Conservation (phyloP, 352 stramenopile species). For the Phytophthora cajani region DNA sequence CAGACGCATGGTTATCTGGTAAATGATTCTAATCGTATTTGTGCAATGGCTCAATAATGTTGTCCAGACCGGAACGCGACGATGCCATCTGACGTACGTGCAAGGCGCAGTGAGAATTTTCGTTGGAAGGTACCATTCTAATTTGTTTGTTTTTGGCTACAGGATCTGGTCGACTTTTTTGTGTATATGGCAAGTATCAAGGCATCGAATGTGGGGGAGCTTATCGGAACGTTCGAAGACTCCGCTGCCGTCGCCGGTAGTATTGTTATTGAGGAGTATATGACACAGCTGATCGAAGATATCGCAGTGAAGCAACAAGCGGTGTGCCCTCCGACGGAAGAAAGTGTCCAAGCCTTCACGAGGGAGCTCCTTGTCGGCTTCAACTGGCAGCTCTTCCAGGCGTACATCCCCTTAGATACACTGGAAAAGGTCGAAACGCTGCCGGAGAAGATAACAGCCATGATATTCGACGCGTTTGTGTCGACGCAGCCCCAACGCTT, state of each 20-base stretch:
- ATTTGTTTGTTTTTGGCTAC: slow-evolving; percentile 11
- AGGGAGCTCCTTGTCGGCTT: slow-evolving; percentile 61
- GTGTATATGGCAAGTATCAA: slow-evolving; percentile 77
- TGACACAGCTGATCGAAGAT: slow-evolving; percentile 64
- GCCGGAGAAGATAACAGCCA: slow-evolving; percentile 25
- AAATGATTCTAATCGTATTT: slow-evolving; percentile 7
- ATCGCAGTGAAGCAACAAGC: slow-evolving; percentile 20
- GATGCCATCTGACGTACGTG: slow-evolving; percentile 64
- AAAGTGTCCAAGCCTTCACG: slow-evolving; percentile 50
- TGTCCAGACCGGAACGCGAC: slow-evolving; percentile 46
- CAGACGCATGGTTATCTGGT: neutral
- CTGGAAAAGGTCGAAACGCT: slow-evolving; percentile 13
- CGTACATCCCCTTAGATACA: slow-evolving; percentile 9
- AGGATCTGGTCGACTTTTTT: slow-evolving; percentile 80
- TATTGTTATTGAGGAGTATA: slow-evolving; percentile 86
- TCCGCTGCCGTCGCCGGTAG: slow-evolving; percentile 68
- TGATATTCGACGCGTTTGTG: slow-evolving; percentile 37
- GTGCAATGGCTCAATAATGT: slow-evolving; percentile 7
- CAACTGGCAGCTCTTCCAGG: slow-evolving; percentile 49
- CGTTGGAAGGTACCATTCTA: slow-evolving; percentile 4
- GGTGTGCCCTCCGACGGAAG: slow-evolving; percentile 34
- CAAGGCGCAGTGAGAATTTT: neutral
- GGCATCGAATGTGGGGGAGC: slow-evolving; percentile 56
- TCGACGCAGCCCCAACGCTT: slow-evolving; percentile 33
- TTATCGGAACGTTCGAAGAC: slow-evolving; percentile 84